These are phyloP conservation scores for Cladochytrium replicatum DNA, from an alignment of 192 early-diverging fungal species.

Conservation along the genomic window DNA sequence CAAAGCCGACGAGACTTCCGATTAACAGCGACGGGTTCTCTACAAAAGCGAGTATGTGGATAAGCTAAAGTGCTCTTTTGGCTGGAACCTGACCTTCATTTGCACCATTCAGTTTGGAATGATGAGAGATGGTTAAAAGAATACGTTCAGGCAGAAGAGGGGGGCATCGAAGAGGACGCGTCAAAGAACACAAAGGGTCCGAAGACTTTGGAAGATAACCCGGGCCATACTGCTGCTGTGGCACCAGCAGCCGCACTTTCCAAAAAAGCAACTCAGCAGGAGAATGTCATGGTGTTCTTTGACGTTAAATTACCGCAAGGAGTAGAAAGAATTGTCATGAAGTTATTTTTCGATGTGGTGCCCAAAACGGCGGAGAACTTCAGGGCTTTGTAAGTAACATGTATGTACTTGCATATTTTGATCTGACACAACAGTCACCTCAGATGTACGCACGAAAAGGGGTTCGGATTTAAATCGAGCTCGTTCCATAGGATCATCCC, in stretches of 20 bases:
- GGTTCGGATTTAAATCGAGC: slow-evolving; percentile 67
- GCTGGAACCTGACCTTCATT: too few relatives aligned
- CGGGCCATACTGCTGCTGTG: background rate
- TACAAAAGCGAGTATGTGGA: too few relatives aligned
- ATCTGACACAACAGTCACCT: background rate
- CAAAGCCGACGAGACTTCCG: slow-evolving; percentile 53
- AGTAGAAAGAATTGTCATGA: slow-evolving; percentile 27
- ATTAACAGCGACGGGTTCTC: too few relatives aligned
- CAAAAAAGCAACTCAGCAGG: slow-evolving; percentile 11
- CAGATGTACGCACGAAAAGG: slow-evolving; percentile 77
- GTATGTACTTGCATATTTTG: background rate
- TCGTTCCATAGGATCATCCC: slow-evolving; percentile 82
- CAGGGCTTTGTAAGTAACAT: slow-evolving; percentile 55
- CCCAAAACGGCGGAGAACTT: slow-evolving; percentile 84
- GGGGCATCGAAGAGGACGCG: slow-evolving; percentile 5
- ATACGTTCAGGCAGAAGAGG: slow-evolving; percentile 14
- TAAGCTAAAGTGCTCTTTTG: too few relatives aligned
- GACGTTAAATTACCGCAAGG: slow-evolving; percentile 17
- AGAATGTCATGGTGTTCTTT: slow-evolving; percentile 34
- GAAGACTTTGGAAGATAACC: slow-evolving; percentile 1
- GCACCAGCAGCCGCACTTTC: slow-evolving; percentile 1
- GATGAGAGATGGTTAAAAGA: slow-evolving; percentile 30
- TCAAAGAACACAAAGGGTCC: slow-evolving; percentile 7
- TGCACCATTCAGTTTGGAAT: slow-evolving; percentile 23
- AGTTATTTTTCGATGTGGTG: slow-evolving; percentile 20